These are phyloP conservation scores for Boletus rubropictus DNA, from an alignment of 768 basidiomycete genomes.

Conservation along the genomic window DNA sequence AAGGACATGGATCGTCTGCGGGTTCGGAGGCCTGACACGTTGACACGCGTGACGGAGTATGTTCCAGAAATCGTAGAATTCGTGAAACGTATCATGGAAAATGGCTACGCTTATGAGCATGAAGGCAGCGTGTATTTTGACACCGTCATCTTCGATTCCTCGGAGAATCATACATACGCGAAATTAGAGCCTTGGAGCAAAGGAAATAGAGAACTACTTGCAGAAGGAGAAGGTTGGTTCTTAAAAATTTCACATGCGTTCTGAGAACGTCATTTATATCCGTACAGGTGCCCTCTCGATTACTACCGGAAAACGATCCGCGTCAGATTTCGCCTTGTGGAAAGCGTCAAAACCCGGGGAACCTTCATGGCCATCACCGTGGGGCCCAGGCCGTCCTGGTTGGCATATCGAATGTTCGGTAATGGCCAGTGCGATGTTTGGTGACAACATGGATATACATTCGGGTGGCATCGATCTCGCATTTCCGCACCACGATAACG, in stretches of 20 bases:
- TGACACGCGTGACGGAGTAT: constrained; percentile 96
- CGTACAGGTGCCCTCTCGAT: constrained; percentile 51
- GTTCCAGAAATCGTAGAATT: constrained; percentile 92
- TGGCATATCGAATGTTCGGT: constrained; percentile 99
- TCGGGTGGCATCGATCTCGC: constrained; percentile 95
- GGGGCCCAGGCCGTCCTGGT: constrained; percentile 62
- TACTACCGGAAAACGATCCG: constrained; percentile 63
- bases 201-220: constrained; percentile 83
- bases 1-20: constrained; percentile 85
- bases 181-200: constrained; percentile 96
- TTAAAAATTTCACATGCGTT: neutral
- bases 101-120: constrained; percentile 71
- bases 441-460: constrained; percentile 85
- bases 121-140: constrained; percentile 91
- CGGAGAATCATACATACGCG: constrained; percentile 77
- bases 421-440: constrained; percentile 80
- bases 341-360: constrained; percentile 95
- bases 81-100: constrained; percentile 76
- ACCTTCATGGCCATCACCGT: constrained; percentile 93
- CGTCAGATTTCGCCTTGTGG: constrained; percentile 96
- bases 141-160: constrained; percentile 72
- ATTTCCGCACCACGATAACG: constrained; percentile 99
- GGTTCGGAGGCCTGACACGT: constrained; percentile 80
- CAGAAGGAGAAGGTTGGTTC: constrained; percentile 81
- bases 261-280: neutral